Percentiles rank a stretch among this genome's conserved stretches.
These are phyloP conservation scores for Calamus simplicifolius DNA, from an alignment of 176 grass and related monocot genomes.

Conservation along the genomic window DNA sequence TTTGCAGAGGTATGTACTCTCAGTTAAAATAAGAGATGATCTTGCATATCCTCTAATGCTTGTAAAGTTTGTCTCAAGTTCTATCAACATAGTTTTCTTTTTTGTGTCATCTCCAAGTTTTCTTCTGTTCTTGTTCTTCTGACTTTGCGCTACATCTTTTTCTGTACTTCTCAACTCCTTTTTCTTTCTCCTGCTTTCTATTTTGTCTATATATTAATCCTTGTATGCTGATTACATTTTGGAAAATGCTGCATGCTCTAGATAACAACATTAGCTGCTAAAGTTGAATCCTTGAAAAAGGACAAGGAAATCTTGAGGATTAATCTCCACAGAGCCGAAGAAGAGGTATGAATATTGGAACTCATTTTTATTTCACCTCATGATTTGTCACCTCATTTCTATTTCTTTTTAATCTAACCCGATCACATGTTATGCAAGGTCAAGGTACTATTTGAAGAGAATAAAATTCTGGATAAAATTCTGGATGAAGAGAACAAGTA, in stretches of 20 bases:
- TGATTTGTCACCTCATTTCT: not conserved
- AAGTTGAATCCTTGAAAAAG: slow-evolving; percentile 54
- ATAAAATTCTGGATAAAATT: slow-evolving; percentile 50
- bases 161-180: too few species aligned
- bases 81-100: too few species aligned
- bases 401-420: not conserved
- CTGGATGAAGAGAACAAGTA: slow-evolving; percentile 68
- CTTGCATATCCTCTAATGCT: too few species aligned
- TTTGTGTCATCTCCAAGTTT: too few species aligned
- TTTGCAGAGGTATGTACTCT: too few species aligned
- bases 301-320: slow-evolving; percentile 62
- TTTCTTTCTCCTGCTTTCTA: too few species aligned
- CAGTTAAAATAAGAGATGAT: too few species aligned
- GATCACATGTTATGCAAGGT: slow-evolving; percentile 30
- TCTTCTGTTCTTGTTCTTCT: too few species aligned
- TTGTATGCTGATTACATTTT: too few species aligned
- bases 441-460: slow-evolving; percentile 64
- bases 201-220: too few species aligned
- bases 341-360: slow-evolving; percentile 44
- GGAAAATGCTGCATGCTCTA: slow-evolving; percentile 4
- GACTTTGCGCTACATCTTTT: too few species aligned
- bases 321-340: slow-evolving; percentile 79
- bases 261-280: slow-evolving; percentile 28
- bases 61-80: too few species aligned
- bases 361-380: not conserved